Evolutionary conservation across 768 basidiomycete species (phyloP), one percentile per base, ranked within the genome.

Genomic region (Russula lepida): DNA sequence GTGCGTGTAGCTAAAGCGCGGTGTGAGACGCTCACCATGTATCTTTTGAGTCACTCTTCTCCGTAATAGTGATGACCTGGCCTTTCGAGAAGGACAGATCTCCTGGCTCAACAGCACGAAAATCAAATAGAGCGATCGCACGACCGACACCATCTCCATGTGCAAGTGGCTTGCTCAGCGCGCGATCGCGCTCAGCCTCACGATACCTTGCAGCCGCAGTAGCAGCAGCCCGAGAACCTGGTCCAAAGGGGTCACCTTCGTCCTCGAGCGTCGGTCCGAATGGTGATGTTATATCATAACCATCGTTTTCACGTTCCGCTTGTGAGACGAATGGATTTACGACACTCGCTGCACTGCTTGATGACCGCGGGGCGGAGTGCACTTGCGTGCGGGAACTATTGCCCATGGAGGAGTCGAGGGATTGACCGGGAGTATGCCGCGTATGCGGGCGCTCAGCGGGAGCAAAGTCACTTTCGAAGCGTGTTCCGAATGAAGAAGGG

Each of bases 41-140:
- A 68, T 92, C 82, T 11, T 74, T 82, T 47, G 81, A 88, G 37
- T 84, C 77, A 63, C 83, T 90, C 75, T 81, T 89, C 71, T 85
- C 75, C 12, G 80, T 83, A 23, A 92, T 75, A 17, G 73, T 77
- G 51, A 92, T 86, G 15, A 92, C 78, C 64, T 90, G 85, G 0
- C 89, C 89, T 69, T 84, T 90, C 15, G 74, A 76, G 68, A 92
- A 89, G 0, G 86, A 85, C 49, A 92, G 67, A 69, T 92, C 89
- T 1, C 88, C 89, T 11, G 75, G 70, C 87, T 90, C 84, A 17
- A 86, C 80, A 25, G 88, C 89, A 37, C 79, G 70, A 71, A 88
- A 91, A 71, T 87, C 78, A 68, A 82, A 90, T 60, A 89, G 68
- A 3, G 90, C 89, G 49, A 92, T 83, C 4, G 85, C 89, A 54